Base-by-base conservation (phyloP, 306 rosid genomes). In the Prunus padus region DNA sequence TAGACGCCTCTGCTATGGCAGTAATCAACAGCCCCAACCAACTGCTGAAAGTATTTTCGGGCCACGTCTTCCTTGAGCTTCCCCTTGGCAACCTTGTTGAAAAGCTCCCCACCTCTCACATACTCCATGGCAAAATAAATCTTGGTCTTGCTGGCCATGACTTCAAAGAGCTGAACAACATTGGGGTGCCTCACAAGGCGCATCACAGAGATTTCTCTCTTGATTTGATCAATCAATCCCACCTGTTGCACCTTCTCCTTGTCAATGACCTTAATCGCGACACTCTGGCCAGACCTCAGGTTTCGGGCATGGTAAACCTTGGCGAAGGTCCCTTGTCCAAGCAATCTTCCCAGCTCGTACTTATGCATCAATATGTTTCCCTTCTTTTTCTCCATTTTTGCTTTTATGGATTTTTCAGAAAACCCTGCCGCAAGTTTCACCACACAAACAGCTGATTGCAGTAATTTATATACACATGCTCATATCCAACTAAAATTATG, bases 101-200 rank as follows among this genome's bases (percentile, higher is more conserved):
- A 85, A 22, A 91, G 93, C 81, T 91, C 96, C 0, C 90, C 96
- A 28, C 93, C 91, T 78, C 61, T 83, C 72, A 84, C 89, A 3
- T 49, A 63, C 73, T 91, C 93, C 90, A 88, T 87, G 11, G 83
- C 88, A 11, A 91, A 85, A 72, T 83, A 91, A 47, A 91, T 88
- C 75, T 91, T 91, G 49, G 85, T 84, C 74, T 84, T 88, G 82
- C 85, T 87, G 5, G 96, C 96, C 91, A 91, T 80, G 20, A 88
- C 96, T 65, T 88, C 96, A 9, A 82, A 64, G 25, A 88, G 87
- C 65, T 84, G 84, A 25, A 90, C 90, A 23, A 90, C 83, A 73
- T 91, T 85, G 0, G 96, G 93, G 64, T 88, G 93, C 68, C 76
- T 77, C 49, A 84, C 79, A 0, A 77, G 85, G 15, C 76, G 81